Conservation (phyloP, 164 flowering plant genomes). For the Annona squamosa region DNA sequence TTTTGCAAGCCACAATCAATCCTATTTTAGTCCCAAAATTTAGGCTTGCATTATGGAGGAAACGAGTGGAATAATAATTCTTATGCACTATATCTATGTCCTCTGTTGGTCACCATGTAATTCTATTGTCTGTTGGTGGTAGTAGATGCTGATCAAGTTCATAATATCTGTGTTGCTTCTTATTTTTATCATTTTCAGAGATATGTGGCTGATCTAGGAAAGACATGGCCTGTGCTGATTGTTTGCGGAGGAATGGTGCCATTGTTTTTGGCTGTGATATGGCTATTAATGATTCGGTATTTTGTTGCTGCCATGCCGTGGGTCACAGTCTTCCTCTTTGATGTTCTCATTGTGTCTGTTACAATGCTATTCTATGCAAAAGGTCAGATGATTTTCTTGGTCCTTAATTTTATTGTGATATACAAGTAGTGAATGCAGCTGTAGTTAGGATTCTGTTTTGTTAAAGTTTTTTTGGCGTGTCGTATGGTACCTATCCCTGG, state of each 20-base stretch:
- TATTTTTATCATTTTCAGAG: slow-evolving; percentile 47
- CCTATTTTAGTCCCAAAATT: background rate
- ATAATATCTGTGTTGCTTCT: background rate
- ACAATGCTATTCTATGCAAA: slow-evolving; percentile 89
- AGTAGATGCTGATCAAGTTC: background rate
- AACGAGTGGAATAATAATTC: too few relatives aligned
- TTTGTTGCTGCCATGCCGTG: slow-evolving; percentile 97
- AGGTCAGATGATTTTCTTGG: slow-evolving; percentile 35
- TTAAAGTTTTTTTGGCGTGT: too few relatives aligned
- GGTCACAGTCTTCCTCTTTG: slow-evolving; percentile 81
- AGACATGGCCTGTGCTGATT: slow-evolving; percentile 89
- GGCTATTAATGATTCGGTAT: slow-evolving; percentile 88
- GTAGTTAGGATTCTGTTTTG: background rate
- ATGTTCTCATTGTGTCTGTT: slow-evolving; percentile 67
- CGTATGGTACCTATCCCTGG: too few relatives aligned
- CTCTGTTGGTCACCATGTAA: too few relatives aligned
- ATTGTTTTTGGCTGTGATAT: slow-evolving; percentile 71
- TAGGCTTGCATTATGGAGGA: background rate
- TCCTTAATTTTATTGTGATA: background rate
- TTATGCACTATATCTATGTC: too few relatives aligned
- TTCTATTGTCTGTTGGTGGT: background rate
- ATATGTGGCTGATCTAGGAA: slow-evolving; percentile 91
- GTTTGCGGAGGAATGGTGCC: slow-evolving; percentile 96
- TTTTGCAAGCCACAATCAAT: background rate
- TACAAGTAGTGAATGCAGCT: background rate